These are phyloP conservation scores for Trichosporon ovoides DNA, from an alignment of 1,284 basidiomycete genomes.

Conservation along the genomic window DNA sequence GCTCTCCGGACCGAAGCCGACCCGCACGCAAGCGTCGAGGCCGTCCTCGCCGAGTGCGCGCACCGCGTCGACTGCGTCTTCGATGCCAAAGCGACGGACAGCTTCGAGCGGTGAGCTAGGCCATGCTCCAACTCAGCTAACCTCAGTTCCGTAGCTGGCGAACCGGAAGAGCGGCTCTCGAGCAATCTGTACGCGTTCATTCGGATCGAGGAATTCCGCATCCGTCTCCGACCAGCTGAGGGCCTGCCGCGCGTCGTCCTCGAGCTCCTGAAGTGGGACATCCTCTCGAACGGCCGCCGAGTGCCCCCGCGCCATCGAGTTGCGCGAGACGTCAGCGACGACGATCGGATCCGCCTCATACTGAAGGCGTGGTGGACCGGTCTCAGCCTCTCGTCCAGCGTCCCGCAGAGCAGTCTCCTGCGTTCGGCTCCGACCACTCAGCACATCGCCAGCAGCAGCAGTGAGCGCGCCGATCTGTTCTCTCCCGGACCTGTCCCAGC, in stretches of 20 bases:
- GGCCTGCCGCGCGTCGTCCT: conserved; percentile 20
- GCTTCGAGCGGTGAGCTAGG: conserved; percentile 29
- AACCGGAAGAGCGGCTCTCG: conserved; percentile 24
- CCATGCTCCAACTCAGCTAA: not conserved
- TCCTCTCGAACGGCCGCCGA: not conserved
- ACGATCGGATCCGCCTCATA: not conserved
- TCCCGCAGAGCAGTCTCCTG: too few relatives aligned
- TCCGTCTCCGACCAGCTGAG: conserved; percentile 5
- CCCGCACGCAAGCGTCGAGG: conserved; percentile 18
- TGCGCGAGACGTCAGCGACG: not conserved
- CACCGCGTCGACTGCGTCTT: conserved; percentile 28
- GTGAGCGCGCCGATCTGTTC: too few relatives aligned
- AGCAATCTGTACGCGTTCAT: conserved; percentile 27
- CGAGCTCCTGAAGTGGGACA: conserved; percentile 26
- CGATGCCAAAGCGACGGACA: conserved; percentile 25
- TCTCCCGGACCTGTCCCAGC: not conserved
- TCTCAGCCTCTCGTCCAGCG: not conserved
- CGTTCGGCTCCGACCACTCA: not conserved
- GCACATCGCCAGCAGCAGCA: too few relatives aligned
- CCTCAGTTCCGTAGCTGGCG: conserved; percentile 18
- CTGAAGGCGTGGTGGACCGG: not conserved
- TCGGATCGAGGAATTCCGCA: conserved; percentile 18
- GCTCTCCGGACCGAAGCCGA: conserved; percentile 14
- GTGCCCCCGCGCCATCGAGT: not conserved
- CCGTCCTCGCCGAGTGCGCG: conserved; percentile 24